Conservation (phyloP, 2,329 filamentous ascomycete genomes). For the Cercospora sp. region DNA sequence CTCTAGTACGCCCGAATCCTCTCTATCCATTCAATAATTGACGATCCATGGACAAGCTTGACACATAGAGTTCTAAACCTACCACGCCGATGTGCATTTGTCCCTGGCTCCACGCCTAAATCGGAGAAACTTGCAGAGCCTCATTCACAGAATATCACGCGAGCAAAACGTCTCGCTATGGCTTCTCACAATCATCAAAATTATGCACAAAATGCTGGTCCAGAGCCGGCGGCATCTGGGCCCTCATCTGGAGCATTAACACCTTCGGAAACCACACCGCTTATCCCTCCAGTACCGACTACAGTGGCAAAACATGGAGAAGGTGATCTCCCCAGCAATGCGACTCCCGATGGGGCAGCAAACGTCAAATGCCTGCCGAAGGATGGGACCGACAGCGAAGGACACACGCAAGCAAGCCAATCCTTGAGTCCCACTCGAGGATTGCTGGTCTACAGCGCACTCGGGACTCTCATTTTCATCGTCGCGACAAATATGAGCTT, state of each 20-base stretch:
- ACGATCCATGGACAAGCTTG: background rate
- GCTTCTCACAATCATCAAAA: background rate
- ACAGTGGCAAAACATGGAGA: background rate
- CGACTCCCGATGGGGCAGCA: background rate
- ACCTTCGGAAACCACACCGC: conserved; percentile 1
- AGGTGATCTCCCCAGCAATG: background rate
- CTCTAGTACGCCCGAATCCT: no score
- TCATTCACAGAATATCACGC: background rate
- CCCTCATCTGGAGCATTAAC: conserved; percentile 3
- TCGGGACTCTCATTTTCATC: conserved; percentile 39
- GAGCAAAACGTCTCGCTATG: background rate
- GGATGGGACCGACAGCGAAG: background rate
- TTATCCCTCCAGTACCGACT: background rate
- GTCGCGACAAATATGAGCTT: conserved; percentile 71
- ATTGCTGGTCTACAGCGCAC: conserved; percentile 25
- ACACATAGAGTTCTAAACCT: background rate
- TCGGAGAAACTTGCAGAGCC: background rate
- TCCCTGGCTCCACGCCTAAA: background rate
- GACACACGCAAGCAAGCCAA: conserved; percentile 30
- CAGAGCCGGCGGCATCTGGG: background rate
- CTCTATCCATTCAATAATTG: no score
- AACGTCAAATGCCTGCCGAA: background rate
- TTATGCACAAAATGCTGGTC: background rate
- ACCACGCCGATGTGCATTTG: background rate
- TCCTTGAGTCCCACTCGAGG: conserved; percentile 26